Percentiles rank a stretch among this genome's conserved stretches.
Evolutionary conservation across 2,329 filamentous ascomycete genomes (phyloP).

Genomic region (Pyrenochaeta sp.): DNA sequence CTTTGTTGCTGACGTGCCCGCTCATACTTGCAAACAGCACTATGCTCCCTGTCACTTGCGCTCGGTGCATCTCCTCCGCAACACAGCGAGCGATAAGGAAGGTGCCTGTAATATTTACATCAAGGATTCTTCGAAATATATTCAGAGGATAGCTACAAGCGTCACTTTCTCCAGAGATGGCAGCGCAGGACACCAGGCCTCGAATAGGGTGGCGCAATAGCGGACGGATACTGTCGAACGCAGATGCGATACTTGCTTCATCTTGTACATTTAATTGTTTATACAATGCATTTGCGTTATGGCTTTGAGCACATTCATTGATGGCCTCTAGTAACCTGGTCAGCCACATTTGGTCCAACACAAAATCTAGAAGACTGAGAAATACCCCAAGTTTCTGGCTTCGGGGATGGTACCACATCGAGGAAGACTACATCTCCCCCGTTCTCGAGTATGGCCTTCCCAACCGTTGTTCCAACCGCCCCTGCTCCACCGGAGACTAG

Average conservation of each 20-base stretch:
- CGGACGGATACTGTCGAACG: slow-evolving; percentile 16
- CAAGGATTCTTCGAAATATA: slow-evolving; percentile 46
- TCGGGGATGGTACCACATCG: slow-evolving; percentile 15
- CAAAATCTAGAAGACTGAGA: not conserved
- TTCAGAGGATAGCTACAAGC: slow-evolving; percentile 44
- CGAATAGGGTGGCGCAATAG: slow-evolving; percentile 28
- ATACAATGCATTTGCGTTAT: slow-evolving; percentile 24
- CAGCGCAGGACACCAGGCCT: slow-evolving; percentile 36
- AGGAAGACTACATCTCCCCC: slow-evolving; percentile 36
- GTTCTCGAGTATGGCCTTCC: slow-evolving; percentile 34
- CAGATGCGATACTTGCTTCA: slow-evolving; percentile 20
- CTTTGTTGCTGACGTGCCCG: slow-evolving; percentile 45
- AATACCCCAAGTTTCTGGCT: slow-evolving; percentile 17
- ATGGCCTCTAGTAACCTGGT: slow-evolving; percentile 6
- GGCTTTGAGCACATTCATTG: slow-evolving; percentile 5
- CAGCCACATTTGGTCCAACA: not conserved
- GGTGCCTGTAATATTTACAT: slow-evolving; percentile 50
- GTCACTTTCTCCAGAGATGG: slow-evolving; percentile 40
- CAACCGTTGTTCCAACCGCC: slow-evolving; percentile 32
- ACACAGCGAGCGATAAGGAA: slow-evolving; percentile 45
- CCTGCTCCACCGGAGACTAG: slow-evolving; percentile 40
- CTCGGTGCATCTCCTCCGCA: slow-evolving; percentile 43
- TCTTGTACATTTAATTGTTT: slow-evolving; percentile 30
- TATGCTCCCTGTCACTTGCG: slow-evolving; percentile 44
- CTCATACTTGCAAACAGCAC: slow-evolving; percentile 52